Conservation (phyloP, 345 rosid species). For the Angophora floribunda region DNA sequence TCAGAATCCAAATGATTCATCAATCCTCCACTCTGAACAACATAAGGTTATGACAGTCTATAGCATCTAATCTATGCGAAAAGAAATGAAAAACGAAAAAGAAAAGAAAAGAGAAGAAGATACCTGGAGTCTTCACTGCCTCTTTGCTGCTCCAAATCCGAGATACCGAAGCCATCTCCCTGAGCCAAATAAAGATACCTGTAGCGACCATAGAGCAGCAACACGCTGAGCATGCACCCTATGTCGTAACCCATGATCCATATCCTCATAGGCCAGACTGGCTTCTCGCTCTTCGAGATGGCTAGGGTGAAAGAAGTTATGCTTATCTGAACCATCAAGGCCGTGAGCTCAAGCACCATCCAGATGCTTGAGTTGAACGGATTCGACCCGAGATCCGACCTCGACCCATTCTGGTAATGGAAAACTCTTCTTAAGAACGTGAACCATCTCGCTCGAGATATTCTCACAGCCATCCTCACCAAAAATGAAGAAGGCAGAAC, state of each 20-base stretch:
- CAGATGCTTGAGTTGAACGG: constrained; percentile 84
- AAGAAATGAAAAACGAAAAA: background rate
- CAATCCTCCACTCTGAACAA: background rate
- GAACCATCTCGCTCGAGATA: constrained; percentile 95
- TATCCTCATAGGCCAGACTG: constrained; percentile 90
- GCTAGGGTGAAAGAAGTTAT: constrained; percentile 58
- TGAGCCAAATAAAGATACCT: constrained; percentile 26
- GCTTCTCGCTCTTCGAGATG: constrained; percentile 58
- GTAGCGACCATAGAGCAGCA: constrained; percentile 74
- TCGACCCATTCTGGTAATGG: constrained; percentile 90
- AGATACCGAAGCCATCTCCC: constrained; percentile 35
- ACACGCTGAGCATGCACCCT: constrained; percentile 65
- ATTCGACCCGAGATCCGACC: constrained; percentile 80
- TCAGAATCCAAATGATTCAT: background rate
- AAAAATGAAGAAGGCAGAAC: constrained; percentile 28
- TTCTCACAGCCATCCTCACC: constrained; percentile 63
- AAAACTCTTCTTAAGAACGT: constrained; percentile 87
- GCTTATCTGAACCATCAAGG: constrained; percentile 56
- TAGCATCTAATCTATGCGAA: background rate
- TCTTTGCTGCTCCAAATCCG: constrained; percentile 74
- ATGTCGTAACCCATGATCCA: constrained; percentile 85
- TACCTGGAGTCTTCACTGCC: constrained; percentile 79
- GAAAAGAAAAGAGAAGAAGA: background rate
- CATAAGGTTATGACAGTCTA: background rate
- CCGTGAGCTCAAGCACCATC: constrained; percentile 84